phyloP scores from a whole-genome alignment of 345 rosid genomes.

The Sonneratia alba region DNA sequence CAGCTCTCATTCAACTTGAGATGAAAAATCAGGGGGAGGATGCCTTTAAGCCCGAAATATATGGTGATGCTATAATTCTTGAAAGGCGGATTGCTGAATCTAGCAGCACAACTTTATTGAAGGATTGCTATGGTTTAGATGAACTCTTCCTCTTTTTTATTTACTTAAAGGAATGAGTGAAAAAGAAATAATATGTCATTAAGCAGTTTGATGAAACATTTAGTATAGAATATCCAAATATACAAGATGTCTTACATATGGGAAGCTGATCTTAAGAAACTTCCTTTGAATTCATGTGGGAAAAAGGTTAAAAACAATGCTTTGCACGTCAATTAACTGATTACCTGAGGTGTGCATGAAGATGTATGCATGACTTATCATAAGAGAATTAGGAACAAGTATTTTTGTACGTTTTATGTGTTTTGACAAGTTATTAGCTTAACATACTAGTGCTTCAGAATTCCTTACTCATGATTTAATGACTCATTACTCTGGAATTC shows the following conservation, averaged over 20 bases:
- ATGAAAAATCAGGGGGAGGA: constrained; percentile 72
- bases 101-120: constrained; percentile 42
- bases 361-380: neutral
- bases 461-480: neutral
- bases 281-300: neutral
- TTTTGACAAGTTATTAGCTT: neutral
- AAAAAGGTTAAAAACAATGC: neutral
- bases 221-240: neutral
- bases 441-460: neutral
- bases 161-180: neutral
- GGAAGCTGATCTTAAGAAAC: neutral
- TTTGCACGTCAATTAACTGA: neutral
- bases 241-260: neutral
- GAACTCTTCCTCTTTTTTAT: neutral
- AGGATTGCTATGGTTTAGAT: constrained; percentile 56
- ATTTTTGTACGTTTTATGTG: neutral
- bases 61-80: constrained; percentile 53
- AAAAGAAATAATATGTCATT: constrained; percentile 1
- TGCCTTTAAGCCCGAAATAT: constrained; percentile 61
- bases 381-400: neutral
- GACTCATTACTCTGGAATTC: neutral
- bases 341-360: neutral
- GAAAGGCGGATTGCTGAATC: constrained; percentile 78
- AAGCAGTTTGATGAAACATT: neutral
- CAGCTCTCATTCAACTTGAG: constrained; percentile 65